Evolutionary conservation across 331 rosid genomes (phyloP), one percentile per base, ranked within the genome.

Genomic region (Phaseolus coccineus): DNA sequence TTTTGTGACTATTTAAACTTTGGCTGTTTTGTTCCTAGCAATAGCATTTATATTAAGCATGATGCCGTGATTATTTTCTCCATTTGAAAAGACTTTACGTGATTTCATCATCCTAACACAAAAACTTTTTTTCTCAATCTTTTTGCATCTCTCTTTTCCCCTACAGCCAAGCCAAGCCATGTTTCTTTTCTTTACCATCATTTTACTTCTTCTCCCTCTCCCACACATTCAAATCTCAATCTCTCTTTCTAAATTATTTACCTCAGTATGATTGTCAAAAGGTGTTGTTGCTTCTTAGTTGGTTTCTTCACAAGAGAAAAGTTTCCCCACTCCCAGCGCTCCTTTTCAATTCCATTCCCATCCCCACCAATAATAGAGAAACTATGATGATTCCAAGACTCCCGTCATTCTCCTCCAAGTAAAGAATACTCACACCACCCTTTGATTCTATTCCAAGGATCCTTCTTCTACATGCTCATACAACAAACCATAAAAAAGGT

Each of bases 281-380:
- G 89, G 83, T 84, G 78, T 75, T 78, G 86, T 87, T 81, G 91
- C 91, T 89, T 92, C 86, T 57, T 61, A 83, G 85, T 84, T 87
- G 93, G 93, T 92, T 94, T 83, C 93, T 92, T 92, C 80, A 48
- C 11, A 86, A 85, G 88, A 84, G 79, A 88, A 81, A 86, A 90
- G 77, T 8, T 71, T 57, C 77, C 63, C 93, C 88, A 84, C 91
- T 78, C 13, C 73, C 19, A 40, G 22, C 62, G 79, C 65, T 67
- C 81, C 84, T 84, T 81, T 89, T 78, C 80, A 85, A 85, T 76
- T 73, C 84, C 76, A 80, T 73, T 79, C 82, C 74, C 76, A 72
- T 66, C 63, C 82, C 84, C 88, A 85, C 73, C 85, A 78, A 89
- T 89, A 86, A 89, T 86, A 79, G 81, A 87, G 73, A 46, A 84